Evolutionary conservation across 176 grass and related monocot genomes (phyloP), one percentile per base, ranked within the genome.

Genomic region (Oryza meyeriana): DNA sequence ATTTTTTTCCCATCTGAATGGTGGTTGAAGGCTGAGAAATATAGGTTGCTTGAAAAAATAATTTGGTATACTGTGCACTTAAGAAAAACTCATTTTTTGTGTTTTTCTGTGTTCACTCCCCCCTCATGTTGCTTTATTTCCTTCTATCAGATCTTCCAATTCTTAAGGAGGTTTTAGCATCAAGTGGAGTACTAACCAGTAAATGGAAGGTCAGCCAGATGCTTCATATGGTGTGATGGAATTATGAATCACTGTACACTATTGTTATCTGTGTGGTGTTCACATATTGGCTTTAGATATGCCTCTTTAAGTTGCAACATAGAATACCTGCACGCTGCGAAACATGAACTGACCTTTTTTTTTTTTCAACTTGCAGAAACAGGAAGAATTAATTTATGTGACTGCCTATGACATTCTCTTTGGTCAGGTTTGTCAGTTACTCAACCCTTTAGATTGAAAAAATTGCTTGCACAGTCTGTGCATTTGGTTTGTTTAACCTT

Each of bases 341-440:
- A 29, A 13, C 11, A 67, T 8, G 12, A 62, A 30, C 52, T 82
- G 16, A 10, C 66, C 76, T 66, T 30, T n/a, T 13, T 30, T n/a
- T 13, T 80, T 66, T 71, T 45, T 58, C 50, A 58, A 32, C 58
- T 75, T 85, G 76, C 87, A 98, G 90, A 95, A 85, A 89, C 96
- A 95, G 57, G 89, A 91, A 40, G 96, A 95, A 66, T 85, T 98
- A 74, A 82, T 95, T 17, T 88, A 76, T 71, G 86, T 98, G 59
- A 93, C 91, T 64, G 47, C 86, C 29, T 98, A 98, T 8, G 96
- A 95, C 82, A 88, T 95, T 82, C 88, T 95, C 29, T 95, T 98
- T 74, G 93, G 96, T 68, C 90, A 95, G 93, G 96, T 98, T 62
- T 77, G 90, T 87, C 52, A 57, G 77, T 89, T 70, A 82, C 83